Evolutionary conservation across 805 yeast genomes (phyloP), one percentile per base, ranked within the genome.

Genomic region (Lachancea sp.): DNA sequence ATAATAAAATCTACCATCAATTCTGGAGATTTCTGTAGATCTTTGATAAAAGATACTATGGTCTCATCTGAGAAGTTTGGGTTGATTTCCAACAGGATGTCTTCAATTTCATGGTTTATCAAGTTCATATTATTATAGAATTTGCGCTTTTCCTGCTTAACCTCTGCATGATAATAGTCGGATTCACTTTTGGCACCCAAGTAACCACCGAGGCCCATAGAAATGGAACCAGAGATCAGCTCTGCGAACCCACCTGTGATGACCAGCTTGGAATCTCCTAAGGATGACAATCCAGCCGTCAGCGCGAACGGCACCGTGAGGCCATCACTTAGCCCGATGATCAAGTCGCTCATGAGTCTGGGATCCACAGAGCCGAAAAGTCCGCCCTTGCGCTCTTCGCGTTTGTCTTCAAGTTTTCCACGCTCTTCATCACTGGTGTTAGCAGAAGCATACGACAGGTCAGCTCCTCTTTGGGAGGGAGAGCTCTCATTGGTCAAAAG

Each of bases 171-270:
- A 60, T 82, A 83, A 61, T 78, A 83, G 58, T 83, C 90, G 18
- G 72, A 66, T 66, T 90, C 98, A 11, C 89, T 78, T 61, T 82
- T 83, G 31, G 98, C 98, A 22, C 97, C 98, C 42, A 90, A 70
- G 62, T 77, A 90, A 22, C 98, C 98, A 43, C 98, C 98, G 41
- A 90, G 75, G 7, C 98, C 97, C 98, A 90, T 90, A 21, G 95
- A 83, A 39, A 90, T 89, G 33, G 97, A 95, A 36, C 98, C 98
- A 5, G 96, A 84, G 3, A 90, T 94, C 51, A 90, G 76, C 68
- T 90, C 98, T 8, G 97, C 97, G 74, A 90, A 77, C 18, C 97
- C 98, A 71, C 97, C 98, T 20, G 97, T 88, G 46, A 90, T 88
- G 38, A 90, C 98, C 48, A 90, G 74, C 60, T 77, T 83, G 13